Evolutionary conservation across 805 yeast genomes (phyloP).

Genomic region (Isabelozyma rhagii): DNA sequence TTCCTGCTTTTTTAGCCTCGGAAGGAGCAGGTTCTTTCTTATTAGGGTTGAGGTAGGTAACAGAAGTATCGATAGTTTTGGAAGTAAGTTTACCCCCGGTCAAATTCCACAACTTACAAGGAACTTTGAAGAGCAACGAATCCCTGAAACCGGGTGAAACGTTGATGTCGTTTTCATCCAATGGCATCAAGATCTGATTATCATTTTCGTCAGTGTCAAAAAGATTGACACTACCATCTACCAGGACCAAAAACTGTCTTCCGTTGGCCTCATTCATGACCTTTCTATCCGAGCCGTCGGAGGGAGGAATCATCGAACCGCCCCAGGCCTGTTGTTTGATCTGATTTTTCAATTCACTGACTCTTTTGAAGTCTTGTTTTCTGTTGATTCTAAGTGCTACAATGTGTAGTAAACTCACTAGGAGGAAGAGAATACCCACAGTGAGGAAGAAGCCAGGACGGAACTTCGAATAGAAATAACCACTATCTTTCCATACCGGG

Average conservation of each 20-base stretch:
- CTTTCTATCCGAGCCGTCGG: constrained; percentile 47
- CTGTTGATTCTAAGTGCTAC: constrained; percentile 52
- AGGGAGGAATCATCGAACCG: constrained; percentile 45
- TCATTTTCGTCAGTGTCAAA: constrained; percentile 41
- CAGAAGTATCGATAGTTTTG: constrained; percentile 13
- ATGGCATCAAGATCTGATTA: constrained; percentile 30
- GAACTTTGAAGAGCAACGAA: constrained; percentile 40
- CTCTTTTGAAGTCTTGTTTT: constrained; percentile 54
- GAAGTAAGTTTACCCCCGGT: constrained; percentile 33
- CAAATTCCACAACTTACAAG: constrained; percentile 43
- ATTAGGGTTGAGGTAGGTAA: constrained; percentile 7
- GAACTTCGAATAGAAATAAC: constrained; percentile 61
- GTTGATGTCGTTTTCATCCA: constrained; percentile 48
- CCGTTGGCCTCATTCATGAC: constrained; percentile 41
- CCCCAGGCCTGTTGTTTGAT: constrained; percentile 58
- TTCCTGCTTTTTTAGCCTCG: constrained; percentile 21
- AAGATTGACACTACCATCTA: constrained; percentile 55
- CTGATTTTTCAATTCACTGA: constrained; percentile 48
- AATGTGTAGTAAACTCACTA: constrained; percentile 59
- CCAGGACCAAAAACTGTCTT: constrained; percentile 52
- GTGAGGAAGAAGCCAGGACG: constrained; percentile 63
- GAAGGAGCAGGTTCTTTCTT: constrained; percentile 5
- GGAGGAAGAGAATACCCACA: constrained; percentile 44
- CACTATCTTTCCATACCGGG: constrained; percentile 75
- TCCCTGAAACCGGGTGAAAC: constrained; percentile 48